phyloP scores from a whole-genome alignment of 2,329 filamentous ascomycete species.

The Anthostomella pinea region DNA sequence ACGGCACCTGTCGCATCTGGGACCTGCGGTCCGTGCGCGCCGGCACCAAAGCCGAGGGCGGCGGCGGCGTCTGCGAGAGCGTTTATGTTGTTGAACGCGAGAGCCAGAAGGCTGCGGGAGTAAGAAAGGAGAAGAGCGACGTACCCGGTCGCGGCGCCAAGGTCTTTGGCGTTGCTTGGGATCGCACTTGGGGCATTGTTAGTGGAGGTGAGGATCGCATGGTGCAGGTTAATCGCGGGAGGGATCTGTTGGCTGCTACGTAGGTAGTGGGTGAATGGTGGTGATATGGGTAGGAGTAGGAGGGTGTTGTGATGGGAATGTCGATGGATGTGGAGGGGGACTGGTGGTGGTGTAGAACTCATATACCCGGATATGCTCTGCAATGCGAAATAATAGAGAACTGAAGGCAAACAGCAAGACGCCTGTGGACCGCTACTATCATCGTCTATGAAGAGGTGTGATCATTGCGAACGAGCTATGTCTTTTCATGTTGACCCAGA shows the following conservation, averaged over 20 bases:
- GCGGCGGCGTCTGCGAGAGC: slow-evolving; percentile 66
- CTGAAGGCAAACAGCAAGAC: too few species aligned
- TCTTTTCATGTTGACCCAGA: too few species aligned
- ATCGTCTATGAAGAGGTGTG: too few species aligned
- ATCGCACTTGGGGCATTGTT: slow-evolving; percentile 81
- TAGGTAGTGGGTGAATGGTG: slow-evolving; percentile 9
- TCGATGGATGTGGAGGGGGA: slow-evolving; percentile 9
- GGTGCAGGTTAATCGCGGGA: slow-evolving; percentile 83
- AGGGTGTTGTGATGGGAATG: slow-evolving; percentile 1
- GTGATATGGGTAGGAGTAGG: neutral
- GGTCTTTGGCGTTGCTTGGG: slow-evolving; percentile 87
- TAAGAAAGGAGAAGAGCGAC: slow-evolving; percentile 40
- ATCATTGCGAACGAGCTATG: too few species aligned
- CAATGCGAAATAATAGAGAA: too few species aligned
- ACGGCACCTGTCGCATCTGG: slow-evolving; percentile 92
- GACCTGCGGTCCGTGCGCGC: slow-evolving; percentile 73
- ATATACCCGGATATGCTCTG: too few species aligned
- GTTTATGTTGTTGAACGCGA: slow-evolving; percentile 75
- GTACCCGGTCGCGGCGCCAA: slow-evolving; percentile 81
- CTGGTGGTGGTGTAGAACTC: too few species aligned
- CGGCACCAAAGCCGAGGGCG: slow-evolving; percentile 57
- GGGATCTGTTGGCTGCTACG: slow-evolving; percentile 42
- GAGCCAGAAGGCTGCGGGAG: slow-evolving; percentile 62
- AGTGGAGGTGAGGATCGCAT: slow-evolving; percentile 90
- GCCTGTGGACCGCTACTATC: too few species aligned